Percentiles rank a stretch among this genome's conserved stretches.
Evolutionary conservation across 176 grass and related monocot species (phyloP).

Genomic region (Oryza brachyantha): DNA sequence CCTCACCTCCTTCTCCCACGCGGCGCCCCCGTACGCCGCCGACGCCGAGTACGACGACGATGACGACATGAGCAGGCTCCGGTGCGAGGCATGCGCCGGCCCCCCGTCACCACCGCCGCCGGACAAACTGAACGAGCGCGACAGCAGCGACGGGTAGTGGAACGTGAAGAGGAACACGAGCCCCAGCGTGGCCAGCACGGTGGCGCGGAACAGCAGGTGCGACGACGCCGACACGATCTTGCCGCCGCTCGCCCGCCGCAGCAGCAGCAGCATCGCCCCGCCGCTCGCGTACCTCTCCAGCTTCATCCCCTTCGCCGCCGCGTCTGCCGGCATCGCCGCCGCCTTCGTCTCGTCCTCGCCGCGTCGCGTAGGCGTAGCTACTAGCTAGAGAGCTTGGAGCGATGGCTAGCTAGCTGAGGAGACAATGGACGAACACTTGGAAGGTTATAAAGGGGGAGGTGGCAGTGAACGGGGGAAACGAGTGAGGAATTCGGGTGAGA

Average conservation of each 20-base stretch:
- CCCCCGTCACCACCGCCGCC: not conserved
- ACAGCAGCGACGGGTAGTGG: constrained; percentile 86
- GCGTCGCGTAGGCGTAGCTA: not conserved
- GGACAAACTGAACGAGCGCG: constrained; percentile 55
- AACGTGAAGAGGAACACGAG: constrained; percentile 71
- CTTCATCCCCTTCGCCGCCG: constrained; percentile 52
- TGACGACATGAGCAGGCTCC: constrained; percentile 53
- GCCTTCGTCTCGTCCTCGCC: too few relatives aligned
- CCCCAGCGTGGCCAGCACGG: constrained; percentile 62
- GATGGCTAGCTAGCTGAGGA: constrained; percentile 41
- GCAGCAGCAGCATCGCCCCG: constrained; percentile 34
- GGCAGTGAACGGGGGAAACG: too few relatives aligned
- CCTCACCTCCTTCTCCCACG: constrained; percentile 54
- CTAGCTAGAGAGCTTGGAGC: not conserved
- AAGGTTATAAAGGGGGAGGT: constrained; percentile 23
- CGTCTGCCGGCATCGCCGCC: constrained; percentile 38
- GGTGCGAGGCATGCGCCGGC: constrained; percentile 40
- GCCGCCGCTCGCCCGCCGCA: constrained; percentile 51
- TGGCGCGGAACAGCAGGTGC: constrained; percentile 65
- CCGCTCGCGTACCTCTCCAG: constrained; percentile 70
- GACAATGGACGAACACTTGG: not conserved
- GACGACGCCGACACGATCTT: constrained; percentile 63
- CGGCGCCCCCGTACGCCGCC: constrained; percentile 36
- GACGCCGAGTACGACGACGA: constrained; percentile 26
- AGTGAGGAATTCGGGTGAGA: not conserved